phyloP scores from a whole-genome alignment of 257 asterid species.

The Ilex asprella region DNA sequence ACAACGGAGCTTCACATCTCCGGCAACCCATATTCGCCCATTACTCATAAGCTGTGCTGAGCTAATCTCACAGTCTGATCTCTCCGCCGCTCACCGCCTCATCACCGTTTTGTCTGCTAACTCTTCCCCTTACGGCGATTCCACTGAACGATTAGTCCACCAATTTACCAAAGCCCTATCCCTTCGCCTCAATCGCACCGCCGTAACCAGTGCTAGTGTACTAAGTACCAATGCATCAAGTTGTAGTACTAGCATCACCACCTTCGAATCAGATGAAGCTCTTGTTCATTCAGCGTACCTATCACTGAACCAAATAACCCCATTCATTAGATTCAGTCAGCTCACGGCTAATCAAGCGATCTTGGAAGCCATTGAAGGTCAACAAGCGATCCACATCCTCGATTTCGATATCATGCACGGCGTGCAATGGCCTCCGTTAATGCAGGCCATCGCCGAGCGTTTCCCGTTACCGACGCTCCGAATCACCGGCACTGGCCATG shows the following conservation, averaged over 20 bases:
- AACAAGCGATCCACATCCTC: conserved; percentile 66
- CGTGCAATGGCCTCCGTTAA: conserved; percentile 96
- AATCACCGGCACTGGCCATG: conserved; percentile 80
- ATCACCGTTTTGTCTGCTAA: conserved; percentile 43
- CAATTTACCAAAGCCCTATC: conserved; percentile 78
- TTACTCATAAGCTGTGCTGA: conserved; percentile 79
- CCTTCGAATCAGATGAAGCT: conserved; percentile 24
- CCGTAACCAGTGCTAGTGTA: conserved; percentile 6
- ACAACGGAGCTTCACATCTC: conserved; percentile 27
- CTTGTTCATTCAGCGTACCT: conserved; percentile 68
- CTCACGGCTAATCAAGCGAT: conserved; percentile 94
- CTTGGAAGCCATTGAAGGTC: conserved; percentile 63
- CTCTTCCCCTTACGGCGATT: conserved; percentile 78
- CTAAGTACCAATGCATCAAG: not conserved
- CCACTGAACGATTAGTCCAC: conserved; percentile 78
- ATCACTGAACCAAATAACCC: conserved; percentile 77
- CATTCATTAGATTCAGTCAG: conserved; percentile 73
- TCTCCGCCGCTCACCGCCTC: conserved; percentile 71
- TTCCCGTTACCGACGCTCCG: conserved; percentile 72
- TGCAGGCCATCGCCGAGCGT: conserved; percentile 84
- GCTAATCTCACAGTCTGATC: conserved; percentile 58
- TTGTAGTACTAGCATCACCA: not conserved
- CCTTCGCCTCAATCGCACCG: conserved; percentile 45
- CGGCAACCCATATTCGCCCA: conserved; percentile 75
- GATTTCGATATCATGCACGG: conserved; percentile 97